Evolutionary conservation across 2,329 filamentous ascomycete species (phyloP), one percentile per base, ranked within the genome.

Genomic region (Alternaria arbusti): DNA sequence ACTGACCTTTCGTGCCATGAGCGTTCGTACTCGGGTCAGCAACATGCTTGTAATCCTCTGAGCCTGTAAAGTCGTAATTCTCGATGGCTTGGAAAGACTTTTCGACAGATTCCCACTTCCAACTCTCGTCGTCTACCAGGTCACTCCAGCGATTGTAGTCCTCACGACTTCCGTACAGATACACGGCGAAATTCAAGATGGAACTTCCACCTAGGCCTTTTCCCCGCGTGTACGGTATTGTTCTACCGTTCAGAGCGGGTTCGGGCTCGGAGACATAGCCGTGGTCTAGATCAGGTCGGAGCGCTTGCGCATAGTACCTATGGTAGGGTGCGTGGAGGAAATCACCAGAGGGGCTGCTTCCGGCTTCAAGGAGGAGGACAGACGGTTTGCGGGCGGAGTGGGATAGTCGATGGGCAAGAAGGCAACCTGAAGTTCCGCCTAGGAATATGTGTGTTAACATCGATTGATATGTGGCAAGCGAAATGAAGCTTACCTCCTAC

Each of bases 81-180:
- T 90, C 88, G 17, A 90, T 80, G 15, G 74, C 76, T 64, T 86
- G 85, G 69, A 85, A 86, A 1, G 85, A 81, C 4, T 75, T 63
- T 60, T 86, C 82, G 26, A 87, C 85, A 46, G 82, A 78, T 2
- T 84, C 77, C 88, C 88, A 91, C 3, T 70, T 66, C 74, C 85
- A 91, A 0, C 78, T 72, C 5, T 87, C 82, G 66, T 91, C 88
- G 0, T 78, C 86, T 0, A 87, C 84, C 2, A 85, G 64, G 0
- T 81, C 77, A 1, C 87, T 87, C 87, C 88, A 90, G 57, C 86
- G 82, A 26, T 91, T 83, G 63, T 88, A 90, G 66, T 91, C 89
- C 55, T 87, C 87, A 1, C 81, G 79, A 2, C 86, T 83, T 3
- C 89, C 89, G 25, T 74, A 76, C 20, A 79, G 58, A 47, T 75